These are phyloP conservation scores for Suhomyces coccinellae DNA, from an alignment of 1,139 yeast genomes.

Conservation along the genomic window DNA sequence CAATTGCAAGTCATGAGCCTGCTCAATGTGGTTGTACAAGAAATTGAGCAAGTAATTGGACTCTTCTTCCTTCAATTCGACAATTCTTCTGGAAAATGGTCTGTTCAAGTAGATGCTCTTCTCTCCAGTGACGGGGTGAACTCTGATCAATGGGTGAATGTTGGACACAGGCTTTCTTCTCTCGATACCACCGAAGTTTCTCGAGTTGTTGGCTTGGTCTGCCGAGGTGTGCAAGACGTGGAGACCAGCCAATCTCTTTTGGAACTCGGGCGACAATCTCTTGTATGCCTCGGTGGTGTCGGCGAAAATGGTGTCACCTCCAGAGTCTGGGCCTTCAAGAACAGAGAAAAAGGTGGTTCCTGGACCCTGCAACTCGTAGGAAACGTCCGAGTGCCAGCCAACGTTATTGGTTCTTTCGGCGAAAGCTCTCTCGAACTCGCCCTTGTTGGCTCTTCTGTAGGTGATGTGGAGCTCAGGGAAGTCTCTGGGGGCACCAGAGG, in stretches of 20 bases:
- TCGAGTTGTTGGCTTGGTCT: constrained; percentile 30
- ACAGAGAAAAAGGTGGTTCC: constrained; percentile 40
- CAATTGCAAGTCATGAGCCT: constrained; percentile 53
- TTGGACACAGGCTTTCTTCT: constrained; percentile 45
- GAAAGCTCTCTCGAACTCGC: constrained; percentile 27
- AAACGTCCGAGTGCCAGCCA: constrained; percentile 45
- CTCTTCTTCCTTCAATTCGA: constrained; percentile 58
- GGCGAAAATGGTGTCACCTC: constrained; percentile 39
- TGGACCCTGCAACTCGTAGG: constrained; percentile 42
- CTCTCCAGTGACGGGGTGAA: constrained; percentile 57
- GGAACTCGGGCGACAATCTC: constrained; percentile 29
- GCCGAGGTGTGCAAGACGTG: constrained; percentile 30
- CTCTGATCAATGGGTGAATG: constrained; percentile 57
- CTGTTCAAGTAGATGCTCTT: constrained; percentile 54
- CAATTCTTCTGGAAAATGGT: constrained; percentile 55
- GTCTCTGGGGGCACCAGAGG: constrained; percentile 41
- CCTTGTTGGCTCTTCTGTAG: constrained; percentile 30
- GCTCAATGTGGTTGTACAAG: constrained; percentile 48
- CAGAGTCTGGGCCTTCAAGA: constrained; percentile 41
- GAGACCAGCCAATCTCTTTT: constrained; percentile 27
- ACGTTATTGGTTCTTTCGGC: constrained; percentile 28
- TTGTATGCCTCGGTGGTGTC: constrained; percentile 31
- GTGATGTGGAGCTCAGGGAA: constrained; percentile 39
- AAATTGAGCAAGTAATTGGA: constrained; percentile 51
- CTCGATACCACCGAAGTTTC: constrained; percentile 41